Conservation (phyloP, 2,329 filamentous ascomycete genomes). For the Scedosporium apiospermum region DNA sequence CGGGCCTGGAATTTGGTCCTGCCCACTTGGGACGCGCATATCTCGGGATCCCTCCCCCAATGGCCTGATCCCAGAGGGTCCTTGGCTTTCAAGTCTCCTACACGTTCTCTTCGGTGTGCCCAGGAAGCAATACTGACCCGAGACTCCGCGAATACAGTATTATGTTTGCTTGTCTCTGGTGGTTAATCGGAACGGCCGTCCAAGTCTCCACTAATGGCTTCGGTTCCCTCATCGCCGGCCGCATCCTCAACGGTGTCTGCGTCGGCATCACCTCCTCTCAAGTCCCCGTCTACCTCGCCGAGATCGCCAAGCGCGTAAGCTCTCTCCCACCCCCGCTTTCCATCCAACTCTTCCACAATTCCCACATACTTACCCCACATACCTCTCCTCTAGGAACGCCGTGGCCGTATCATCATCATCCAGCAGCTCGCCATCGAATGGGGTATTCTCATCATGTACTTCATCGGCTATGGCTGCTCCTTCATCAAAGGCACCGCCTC, state of each 20-base stretch:
- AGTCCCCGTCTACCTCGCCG: constrained; percentile 59
- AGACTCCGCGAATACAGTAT: constrained; percentile 7
- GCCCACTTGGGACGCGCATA: too few relatives aligned
- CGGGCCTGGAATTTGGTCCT: too few relatives aligned
- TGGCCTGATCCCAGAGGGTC: too few relatives aligned
- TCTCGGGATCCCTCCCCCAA: too few relatives aligned
- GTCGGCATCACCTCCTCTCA: constrained; percentile 53
- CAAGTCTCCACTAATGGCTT: constrained; percentile 13
- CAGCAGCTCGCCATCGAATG: constrained; percentile 70
- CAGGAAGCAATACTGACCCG: background rate
- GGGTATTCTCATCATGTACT: constrained; percentile 60
- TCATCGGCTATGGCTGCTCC: constrained; percentile 55
- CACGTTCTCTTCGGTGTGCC: too few relatives aligned
- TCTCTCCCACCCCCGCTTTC: background rate
- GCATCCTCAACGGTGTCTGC: constrained; percentile 53
- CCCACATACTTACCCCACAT: background rate
- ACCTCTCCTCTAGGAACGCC: constrained; percentile 33
- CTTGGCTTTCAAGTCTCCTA: too few relatives aligned
- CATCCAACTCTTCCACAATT: background rate
- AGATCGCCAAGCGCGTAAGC: constrained; percentile 29
- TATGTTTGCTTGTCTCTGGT: constrained; percentile 14
- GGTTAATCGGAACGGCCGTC: constrained; percentile 13
- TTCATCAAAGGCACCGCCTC: constrained; percentile 47
- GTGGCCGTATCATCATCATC: constrained; percentile 55
- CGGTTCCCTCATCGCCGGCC: constrained; percentile 35